These are phyloP conservation scores for Dactylellina leptospora DNA, from an alignment of 2,329 filamentous ascomycete genomes.

Conservation along the genomic window DNA sequence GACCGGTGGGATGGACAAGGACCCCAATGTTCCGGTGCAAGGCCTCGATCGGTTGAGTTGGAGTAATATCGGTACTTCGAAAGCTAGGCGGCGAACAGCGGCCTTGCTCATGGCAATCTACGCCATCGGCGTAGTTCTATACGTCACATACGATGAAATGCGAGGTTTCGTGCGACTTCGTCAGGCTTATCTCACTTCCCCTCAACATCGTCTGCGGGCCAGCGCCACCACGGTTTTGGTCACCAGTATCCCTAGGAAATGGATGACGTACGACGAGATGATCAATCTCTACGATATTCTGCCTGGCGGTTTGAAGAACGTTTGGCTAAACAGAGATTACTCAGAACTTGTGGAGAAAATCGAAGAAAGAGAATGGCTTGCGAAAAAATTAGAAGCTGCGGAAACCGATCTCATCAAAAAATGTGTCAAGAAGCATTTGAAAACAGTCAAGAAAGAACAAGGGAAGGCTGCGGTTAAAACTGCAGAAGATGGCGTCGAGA, in stretches of 20 bases:
- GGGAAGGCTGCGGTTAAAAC: conserved; percentile 70
- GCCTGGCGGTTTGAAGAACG: conserved; percentile 90
- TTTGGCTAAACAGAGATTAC: conserved; percentile 94
- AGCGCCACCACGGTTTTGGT: conserved; percentile 96
- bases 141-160: conserved; percentile 85
- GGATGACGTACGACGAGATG: conserved; percentile 84
- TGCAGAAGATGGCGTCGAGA: conserved; percentile 60
- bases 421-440: conserved; percentile 81
- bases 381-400: conserved; percentile 76
- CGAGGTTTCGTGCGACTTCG: conserved; percentile 89
- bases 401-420: conserved; percentile 83
- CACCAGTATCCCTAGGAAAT: conserved; percentile 86
- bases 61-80: conserved; percentile 77
- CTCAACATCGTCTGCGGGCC: conserved; percentile 89
- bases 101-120: conserved; percentile 81
- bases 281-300: conserved; percentile 92
- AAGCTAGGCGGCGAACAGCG: conserved; percentile 79
- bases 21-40: conserved; percentile 64
- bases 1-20: conserved; percentile 72
- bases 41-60: conserved; percentile 86
- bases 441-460: conserved; percentile 71
- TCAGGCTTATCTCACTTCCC: conserved; percentile 92
- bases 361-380: conserved; percentile 75
- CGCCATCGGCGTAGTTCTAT: conserved; percentile 84
- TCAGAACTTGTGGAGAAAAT: conserved; percentile 86